Conservation (phyloP, 176 grass and related monocot species). For the Eleusine coracana region DNA sequence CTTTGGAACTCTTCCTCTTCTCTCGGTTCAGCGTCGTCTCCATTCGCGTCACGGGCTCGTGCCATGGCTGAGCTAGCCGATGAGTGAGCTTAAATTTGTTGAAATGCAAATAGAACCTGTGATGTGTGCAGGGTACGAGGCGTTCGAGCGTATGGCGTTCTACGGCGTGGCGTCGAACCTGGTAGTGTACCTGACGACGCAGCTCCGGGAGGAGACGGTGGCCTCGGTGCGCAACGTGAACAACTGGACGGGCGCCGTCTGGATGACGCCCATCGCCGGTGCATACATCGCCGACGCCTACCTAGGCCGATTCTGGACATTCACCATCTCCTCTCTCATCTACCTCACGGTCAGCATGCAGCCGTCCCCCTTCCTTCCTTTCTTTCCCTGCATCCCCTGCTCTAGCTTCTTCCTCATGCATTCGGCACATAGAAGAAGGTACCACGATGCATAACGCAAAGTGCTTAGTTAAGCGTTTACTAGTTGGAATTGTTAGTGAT, state of each 20-base stretch:
- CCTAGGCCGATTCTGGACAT: constrained; percentile 84
- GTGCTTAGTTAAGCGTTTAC: no score
- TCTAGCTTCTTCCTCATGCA: background rate
- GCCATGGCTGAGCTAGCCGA: background rate
- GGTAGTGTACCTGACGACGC: constrained; percentile 77
- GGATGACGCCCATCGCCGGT: constrained; percentile 72
- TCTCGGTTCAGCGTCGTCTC: no score
- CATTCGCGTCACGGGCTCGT: no score
- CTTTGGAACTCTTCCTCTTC: constrained; percentile 13
- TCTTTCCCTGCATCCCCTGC: background rate
- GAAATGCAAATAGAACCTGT: no score
- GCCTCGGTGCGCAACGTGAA: constrained; percentile 72
- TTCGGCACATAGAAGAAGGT: background rate
- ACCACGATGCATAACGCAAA: no score
- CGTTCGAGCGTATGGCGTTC: constrained; percentile 89
- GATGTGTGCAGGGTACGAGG: constrained; percentile 56
- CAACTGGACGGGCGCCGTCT: constrained; percentile 80
- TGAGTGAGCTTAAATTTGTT: background rate
- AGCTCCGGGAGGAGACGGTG: constrained; percentile 71
- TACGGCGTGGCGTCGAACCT: constrained; percentile 83
- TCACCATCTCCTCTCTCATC: constrained; percentile 76
- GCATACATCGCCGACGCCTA: constrained; percentile 80
- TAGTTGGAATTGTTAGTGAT: no score
- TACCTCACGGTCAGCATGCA: constrained; percentile 55
- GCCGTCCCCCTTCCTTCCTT: no score